These are phyloP conservation scores for Paraphaeosphaeria sporulosa DNA, from an alignment of 2,329 filamentous ascomycete genomes.

Conservation along the genomic window DNA sequence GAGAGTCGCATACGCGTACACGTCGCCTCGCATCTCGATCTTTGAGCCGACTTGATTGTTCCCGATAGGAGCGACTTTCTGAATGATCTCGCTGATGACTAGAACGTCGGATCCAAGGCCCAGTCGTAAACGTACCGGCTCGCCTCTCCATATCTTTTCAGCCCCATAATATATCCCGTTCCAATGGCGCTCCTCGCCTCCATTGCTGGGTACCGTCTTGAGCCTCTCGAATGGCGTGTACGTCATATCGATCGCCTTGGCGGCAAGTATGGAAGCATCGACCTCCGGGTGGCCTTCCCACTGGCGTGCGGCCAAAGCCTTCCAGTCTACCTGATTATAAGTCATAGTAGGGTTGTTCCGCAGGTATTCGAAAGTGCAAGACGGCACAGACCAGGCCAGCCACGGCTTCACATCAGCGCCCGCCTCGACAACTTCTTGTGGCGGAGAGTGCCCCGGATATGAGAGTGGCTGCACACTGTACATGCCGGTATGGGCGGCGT, in stretches of 20 bases:
- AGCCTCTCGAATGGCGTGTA: slow-evolving; percentile 62
- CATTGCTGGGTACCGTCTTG: slow-evolving; percentile 48
- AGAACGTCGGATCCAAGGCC: slow-evolving; percentile 59
- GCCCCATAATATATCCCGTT: slow-evolving; percentile 65
- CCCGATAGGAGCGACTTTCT: slow-evolving; percentile 38
- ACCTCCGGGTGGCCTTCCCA: slow-evolving; percentile 61
- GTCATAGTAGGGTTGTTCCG: slow-evolving; percentile 49
- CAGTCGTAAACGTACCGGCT: slow-evolving; percentile 61
- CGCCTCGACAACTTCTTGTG: slow-evolving; percentile 53
- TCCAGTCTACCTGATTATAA: slow-evolving; percentile 63
- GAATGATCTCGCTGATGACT: slow-evolving; percentile 55
- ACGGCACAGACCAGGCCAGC: slow-evolving; percentile 65
- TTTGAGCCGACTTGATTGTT: slow-evolving; percentile 31
- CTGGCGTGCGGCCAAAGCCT: slow-evolving; percentile 50
- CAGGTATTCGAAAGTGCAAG: slow-evolving; percentile 56
- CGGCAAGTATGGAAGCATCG: slow-evolving; percentile 65
- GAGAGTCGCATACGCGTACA: slow-evolving; percentile 58
- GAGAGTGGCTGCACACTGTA: slow-evolving; percentile 61
- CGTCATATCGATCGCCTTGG: slow-evolving; percentile 62
- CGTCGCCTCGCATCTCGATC: slow-evolving; percentile 58
- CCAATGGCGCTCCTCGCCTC: slow-evolving; percentile 56
- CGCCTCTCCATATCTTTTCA: slow-evolving; percentile 68
- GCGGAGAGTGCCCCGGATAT: slow-evolving; percentile 51
- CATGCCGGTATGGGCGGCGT: slow-evolving; percentile 29
- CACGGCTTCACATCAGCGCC: slow-evolving; percentile 61